Evolutionary conservation across 2,329 filamentous ascomycete genomes (phyloP).

Genomic region (Colletotrichum falcatum): DNA sequence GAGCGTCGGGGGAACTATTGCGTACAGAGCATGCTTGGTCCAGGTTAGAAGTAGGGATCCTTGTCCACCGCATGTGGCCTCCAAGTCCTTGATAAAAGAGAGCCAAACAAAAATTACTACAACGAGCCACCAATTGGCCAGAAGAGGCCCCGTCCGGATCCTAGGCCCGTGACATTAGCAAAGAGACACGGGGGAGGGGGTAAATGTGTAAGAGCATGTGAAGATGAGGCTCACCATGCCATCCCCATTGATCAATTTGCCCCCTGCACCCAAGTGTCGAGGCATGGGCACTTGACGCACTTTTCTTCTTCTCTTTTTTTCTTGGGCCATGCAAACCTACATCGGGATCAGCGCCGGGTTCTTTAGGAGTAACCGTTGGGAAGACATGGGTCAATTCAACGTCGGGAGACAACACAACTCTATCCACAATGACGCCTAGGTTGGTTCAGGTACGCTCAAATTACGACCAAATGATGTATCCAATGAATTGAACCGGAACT

Average conservation of each 20-base stretch:
- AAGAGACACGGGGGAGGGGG: neutral
- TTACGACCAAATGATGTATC: neutral
- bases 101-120: neutral
- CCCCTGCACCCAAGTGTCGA: neutral
- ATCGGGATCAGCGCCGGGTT: neutral
- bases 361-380: constrained; percentile 10
- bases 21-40: neutral
- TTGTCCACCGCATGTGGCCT: neutral
- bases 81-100: neutral
- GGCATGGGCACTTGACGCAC: neutral
- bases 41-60: neutral
- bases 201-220: constrained; percentile 7
- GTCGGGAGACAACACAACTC: neutral
- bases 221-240: constrained; percentile 2
- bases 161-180: neutral
- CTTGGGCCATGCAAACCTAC: neutral
- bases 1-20: neutral
- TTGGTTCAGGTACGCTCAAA: neutral
- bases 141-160: neutral
- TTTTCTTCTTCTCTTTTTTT: neutral
- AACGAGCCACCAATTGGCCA: neutral
- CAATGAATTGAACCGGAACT: neutral
- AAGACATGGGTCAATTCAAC: constrained; percentile 6
- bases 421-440: neutral
- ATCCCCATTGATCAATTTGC: neutral